phyloP scores from a whole-genome alignment of 768 basidiomycete genomes.

The Lentinula boryana region DNA sequence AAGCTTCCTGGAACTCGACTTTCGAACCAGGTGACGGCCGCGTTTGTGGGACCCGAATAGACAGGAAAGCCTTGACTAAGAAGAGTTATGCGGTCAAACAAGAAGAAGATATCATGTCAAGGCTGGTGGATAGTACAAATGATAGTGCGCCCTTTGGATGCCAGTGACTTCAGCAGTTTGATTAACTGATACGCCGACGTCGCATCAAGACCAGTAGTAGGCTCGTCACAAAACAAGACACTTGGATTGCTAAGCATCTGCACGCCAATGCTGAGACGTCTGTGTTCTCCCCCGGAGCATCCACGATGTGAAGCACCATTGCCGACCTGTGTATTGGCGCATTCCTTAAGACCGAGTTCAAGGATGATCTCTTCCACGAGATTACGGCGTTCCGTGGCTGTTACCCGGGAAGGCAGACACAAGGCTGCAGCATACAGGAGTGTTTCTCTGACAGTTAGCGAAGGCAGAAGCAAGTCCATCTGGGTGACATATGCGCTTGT shows the following conservation, averaged over 20 bases:
- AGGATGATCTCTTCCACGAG: slow-evolving; percentile 35
- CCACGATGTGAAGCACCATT: slow-evolving; percentile 35
- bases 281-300: slow-evolving; percentile 46
- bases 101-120: slow-evolving; percentile 33
- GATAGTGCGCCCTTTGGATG: slow-evolving; percentile 43
- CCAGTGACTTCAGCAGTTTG: slow-evolving; percentile 39
- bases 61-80: slow-evolving; percentile 21
- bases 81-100: slow-evolving; percentile 26
- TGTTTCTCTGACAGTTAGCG: slow-evolving; percentile 48
- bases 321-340: slow-evolving; percentile 32
- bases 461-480: slow-evolving; percentile 49
- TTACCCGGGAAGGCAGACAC: slow-evolving; percentile 40
- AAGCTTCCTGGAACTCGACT: not conserved
- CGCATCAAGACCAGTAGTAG: slow-evolving; percentile 45
- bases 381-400: slow-evolving; percentile 20
- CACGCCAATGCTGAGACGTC: slow-evolving; percentile 54
- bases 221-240: slow-evolving; percentile 59
- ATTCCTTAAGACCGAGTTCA: slow-evolving; percentile 34
- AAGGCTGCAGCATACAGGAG: slow-evolving; percentile 39
- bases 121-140: slow-evolving; percentile 43
- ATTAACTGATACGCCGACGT: slow-evolving; percentile 41
- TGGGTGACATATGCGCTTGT: slow-evolving; percentile 45
- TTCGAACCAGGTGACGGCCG: slow-evolving; percentile 6
- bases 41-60: slow-evolving; percentile 31
- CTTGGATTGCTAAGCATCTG: slow-evolving; percentile 59